Evolutionary conservation across 2,329 filamentous ascomycete species (phyloP).

Genomic region (Nakataea oryzae): DNA sequence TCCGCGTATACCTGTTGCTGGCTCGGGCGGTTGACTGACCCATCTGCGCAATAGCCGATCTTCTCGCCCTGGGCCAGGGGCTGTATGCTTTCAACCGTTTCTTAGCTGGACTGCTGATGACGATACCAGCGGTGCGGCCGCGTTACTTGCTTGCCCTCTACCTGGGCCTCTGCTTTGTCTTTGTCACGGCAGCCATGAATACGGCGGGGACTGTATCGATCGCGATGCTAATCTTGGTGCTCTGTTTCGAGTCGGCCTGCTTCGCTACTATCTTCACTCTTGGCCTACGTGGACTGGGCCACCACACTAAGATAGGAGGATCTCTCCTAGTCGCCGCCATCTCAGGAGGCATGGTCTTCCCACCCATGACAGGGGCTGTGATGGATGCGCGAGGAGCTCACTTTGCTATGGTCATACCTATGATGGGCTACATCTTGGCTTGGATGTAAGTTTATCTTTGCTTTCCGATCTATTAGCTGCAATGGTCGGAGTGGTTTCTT

Average conservation of each 20-base stretch:
- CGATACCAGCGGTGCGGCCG: conserved; percentile 36
- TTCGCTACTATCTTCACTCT: conserved; percentile 51
- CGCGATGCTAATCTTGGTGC: conserved; percentile 41
- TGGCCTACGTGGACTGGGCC: conserved; percentile 44
- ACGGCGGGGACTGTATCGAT: conserved; percentile 40
- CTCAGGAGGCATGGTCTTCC: conserved; percentile 43
- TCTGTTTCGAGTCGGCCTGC: conserved; percentile 47
- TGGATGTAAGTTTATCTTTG: conserved; percentile 11
- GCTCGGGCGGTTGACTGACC: not conserved
- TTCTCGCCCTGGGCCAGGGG: conserved; percentile 48
- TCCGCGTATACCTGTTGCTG: not conserved
- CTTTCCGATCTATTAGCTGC: not conserved
- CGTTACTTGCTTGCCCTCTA: conserved; percentile 43
- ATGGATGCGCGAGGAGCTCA: conserved; percentile 15
- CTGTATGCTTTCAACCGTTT: conserved; percentile 51
- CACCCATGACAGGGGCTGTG: conserved; percentile 37
- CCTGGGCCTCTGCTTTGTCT: conserved; percentile 41
- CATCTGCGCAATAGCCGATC: conserved; percentile 28
- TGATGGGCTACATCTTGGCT: conserved; percentile 19
- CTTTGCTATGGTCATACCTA: conserved; percentile 16
- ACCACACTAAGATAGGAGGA: conserved; percentile 42
- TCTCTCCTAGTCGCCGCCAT: conserved; percentile 45
- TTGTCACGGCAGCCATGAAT: conserved; percentile 40
- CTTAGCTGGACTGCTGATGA: conserved; percentile 42
- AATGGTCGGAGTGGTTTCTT: too few relatives aligned